Evolutionary conservation across 23 red algal genomes (phyloP), one percentile per base, ranked within the genome.

Genomic region (Cyanidiococcus yangmingshanensis): DNA sequence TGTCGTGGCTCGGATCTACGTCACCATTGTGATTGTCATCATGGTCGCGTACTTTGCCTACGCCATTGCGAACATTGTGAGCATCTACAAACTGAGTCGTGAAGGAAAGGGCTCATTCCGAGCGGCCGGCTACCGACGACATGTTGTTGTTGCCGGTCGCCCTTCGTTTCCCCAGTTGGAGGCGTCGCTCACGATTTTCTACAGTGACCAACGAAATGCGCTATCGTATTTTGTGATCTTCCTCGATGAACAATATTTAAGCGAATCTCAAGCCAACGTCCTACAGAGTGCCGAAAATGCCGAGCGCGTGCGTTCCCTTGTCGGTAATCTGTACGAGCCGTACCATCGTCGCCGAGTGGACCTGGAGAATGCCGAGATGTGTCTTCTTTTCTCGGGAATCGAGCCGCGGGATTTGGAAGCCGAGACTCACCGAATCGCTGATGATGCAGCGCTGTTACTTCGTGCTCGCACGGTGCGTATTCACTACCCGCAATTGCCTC

Each of bases 31-130:
- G 63, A 71, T 71, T 29, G 63, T 71, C 7, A 35, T 71, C 27
- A 71, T 71, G 63, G 63, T 71, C 7, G 63, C 63, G 16, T 71
- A 71, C 63, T 71, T 71, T 35, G 63, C n/a, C 3, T 71, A 71
- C 63, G 21, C 63, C 63, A 71, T 71, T 35, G 63, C n/a, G n/a
- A 71, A 71, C 27, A 71, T 71, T 35, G 32, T 71, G n/a, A 71
- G 27, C 27, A 71, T 71, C 27, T 71, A 25, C 63, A 71, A 71
- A 7, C 7, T 71, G 63, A 71, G 32, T 35, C 21, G 32, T 12
- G 63, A 71, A 29, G 63, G 63, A 7, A 71, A 71, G 32, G 63
- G 63, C 63, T 71, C 63, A 12, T 71, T 71, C 63, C 63, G 32
- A 7, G 63, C 63, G 3, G 32, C 3, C 7, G 32, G 63, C 27